Conservation (phyloP, 768 basidiomycete species). For the Pluteus cervinus region DNA sequence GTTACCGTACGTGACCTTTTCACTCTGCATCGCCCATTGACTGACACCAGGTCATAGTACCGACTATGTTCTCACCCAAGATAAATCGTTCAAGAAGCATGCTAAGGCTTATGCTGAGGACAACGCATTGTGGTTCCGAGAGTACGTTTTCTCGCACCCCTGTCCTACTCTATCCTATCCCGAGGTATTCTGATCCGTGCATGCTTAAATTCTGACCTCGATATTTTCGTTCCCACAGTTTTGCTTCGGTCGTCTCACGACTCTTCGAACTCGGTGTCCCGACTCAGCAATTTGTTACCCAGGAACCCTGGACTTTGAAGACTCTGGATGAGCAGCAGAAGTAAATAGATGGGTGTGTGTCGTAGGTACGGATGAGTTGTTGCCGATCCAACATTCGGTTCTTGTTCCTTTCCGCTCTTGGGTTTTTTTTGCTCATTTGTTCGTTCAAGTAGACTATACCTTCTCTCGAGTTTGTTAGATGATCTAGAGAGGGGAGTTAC, state of each 20-base stretch:
- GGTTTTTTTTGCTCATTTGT: no score
- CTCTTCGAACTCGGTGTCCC: conserved; percentile 96
- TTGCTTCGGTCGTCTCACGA: conserved; percentile 68
- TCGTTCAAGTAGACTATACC: no score
- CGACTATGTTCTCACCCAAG: conserved; percentile 83
- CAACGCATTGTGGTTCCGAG: conserved; percentile 86
- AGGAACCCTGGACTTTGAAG: conserved; percentile 76
- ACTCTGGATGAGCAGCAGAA: conserved; percentile 39
- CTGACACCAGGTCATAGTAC: conserved; percentile 38
- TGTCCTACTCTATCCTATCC: background rate
- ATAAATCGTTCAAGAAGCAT: conserved; percentile 89
- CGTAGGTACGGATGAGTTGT: no score
- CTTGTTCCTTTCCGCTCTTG: no score
- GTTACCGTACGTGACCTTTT: conserved; percentile 64
- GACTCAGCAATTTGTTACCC: conserved; percentile 59
- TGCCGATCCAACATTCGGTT: no score
- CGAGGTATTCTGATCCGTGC: no score
- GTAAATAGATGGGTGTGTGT: no score
- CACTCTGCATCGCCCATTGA: background rate
- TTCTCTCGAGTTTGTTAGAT: no score
- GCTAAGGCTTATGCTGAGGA: conserved; percentile 84
- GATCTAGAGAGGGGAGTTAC: no score
- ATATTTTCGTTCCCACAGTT: conserved; percentile 40
- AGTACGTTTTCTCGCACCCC: conserved; percentile 45
- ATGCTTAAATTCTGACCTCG: conserved; percentile 4